Base-by-base conservation (phyloP, 2,329 filamentous ascomycete species). In the Beauveria rudraprayagi region DNA sequence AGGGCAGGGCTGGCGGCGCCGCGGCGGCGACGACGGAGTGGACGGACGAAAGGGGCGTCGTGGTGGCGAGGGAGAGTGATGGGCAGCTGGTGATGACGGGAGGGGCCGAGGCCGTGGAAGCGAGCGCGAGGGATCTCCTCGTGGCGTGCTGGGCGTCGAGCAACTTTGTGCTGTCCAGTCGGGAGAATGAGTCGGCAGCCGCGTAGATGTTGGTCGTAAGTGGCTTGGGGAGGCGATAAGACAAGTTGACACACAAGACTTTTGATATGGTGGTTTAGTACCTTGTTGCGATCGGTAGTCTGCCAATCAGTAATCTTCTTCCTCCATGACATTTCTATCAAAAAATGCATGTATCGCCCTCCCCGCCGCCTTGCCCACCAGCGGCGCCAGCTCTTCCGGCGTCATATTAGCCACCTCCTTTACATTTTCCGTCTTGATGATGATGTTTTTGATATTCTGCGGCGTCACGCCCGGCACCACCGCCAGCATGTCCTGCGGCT, bases 401-500 rank as follows among this genome's bases (percentile, higher is more conserved):
- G 79, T 80, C 84, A 96, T 91, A 74, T 97, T 96, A 37, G 91
- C 91, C 66, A 99, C 80, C 67, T 95, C 92, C 58, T 81, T 78
- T 40, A 99, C 79, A 73, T 86, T 96, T 65, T 88, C 87, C 65
- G 88, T 84, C 70, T 90, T 83, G 22, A 92, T 69, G 40, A 89
- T 85, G 51, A 99, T 68, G 63, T 83, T 85, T 69, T 84, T 85
- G 40, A 96, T 79, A 63, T 90, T 92, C 75, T 91, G 89, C 11
- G 87, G 86, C 40, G 85, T 93, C 16, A 97, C 84, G 0, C 94
- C 94, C 0, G 94, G 94, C 14, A 97, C 87, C 1, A 85, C 83
- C 30, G 88, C 80, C 64, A 99, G 76, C 90, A 97, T 96, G 70
- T 97, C 93, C 75, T 95, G 90, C 30, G 92, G 91, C 67, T 91